phyloP scores from a whole-genome alignment of 78 protist species.

The Diacronema lutheri region DNA sequence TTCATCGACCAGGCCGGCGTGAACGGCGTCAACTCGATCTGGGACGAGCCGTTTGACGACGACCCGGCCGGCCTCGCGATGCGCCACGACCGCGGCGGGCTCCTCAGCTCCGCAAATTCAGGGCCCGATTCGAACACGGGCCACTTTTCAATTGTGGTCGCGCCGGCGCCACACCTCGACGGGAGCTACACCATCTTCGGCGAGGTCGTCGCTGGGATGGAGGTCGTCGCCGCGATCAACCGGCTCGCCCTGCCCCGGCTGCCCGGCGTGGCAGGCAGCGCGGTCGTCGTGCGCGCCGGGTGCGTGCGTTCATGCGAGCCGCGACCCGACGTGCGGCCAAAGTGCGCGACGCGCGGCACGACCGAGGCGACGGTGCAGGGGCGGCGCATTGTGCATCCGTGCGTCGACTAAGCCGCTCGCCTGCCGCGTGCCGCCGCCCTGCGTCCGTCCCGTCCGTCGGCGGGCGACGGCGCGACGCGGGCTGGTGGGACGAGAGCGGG shows the following conservation, averaged over 20 bases:
- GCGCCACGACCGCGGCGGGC: background rate
- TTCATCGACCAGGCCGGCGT: conserved; percentile 27
- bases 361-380: background rate
- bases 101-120: background rate
- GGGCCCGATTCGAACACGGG: conserved; percentile 16
- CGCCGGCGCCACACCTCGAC: conserved; percentile 18
- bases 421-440: no score
- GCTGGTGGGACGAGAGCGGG: no score
- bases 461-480: no score
- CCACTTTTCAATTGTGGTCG: conserved; percentile 13
- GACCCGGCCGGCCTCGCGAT: background rate
- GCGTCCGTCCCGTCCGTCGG: no score
- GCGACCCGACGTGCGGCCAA: background rate
- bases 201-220: background rate
- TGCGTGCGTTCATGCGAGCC: background rate
- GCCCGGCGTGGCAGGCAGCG: background rate
- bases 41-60: background rate
- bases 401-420: background rate
- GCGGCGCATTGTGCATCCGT: background rate
- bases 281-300: background rate
- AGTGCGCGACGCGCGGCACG: background rate
- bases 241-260: background rate
- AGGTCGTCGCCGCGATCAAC: background rate
- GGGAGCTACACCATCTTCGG: background rate
- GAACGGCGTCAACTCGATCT: background rate